phyloP scores from a whole-genome alignment of 208 protist genomes.

The Blastocrithidia nonstop region DNA sequence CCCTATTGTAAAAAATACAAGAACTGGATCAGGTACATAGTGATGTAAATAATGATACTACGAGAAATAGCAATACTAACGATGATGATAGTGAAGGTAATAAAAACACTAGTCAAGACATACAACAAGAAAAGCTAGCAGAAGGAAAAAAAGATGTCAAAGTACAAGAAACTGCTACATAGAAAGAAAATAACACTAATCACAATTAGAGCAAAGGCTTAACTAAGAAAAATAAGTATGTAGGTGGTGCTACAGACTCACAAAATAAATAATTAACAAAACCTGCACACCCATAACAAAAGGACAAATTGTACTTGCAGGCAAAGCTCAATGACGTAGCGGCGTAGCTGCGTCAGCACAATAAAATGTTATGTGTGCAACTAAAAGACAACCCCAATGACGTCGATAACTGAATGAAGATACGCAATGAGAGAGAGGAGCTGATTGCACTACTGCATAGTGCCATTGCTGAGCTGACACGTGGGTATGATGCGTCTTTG shows the following conservation, averaged over 20 bases:
- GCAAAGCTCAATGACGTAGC: slow-evolving; percentile 56
- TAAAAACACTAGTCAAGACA: no score
- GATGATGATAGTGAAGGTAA: neutral
- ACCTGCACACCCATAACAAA: slow-evolving; percentile 12
- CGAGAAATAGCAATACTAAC: neutral
- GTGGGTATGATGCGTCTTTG: slow-evolving; percentile 34
- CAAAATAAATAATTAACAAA: neutral
- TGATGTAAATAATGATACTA: neutral
- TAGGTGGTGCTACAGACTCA: neutral
- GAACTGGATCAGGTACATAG: neutral
- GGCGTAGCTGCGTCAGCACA: slow-evolving; percentile 53
- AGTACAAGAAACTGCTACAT: no score
- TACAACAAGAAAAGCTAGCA: no score
- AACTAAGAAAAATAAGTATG: no score
- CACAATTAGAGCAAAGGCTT: no score
- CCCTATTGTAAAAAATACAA: slow-evolving; percentile 26
- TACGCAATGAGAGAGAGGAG: slow-evolving; percentile 68
- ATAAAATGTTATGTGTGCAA: slow-evolving; percentile 65
- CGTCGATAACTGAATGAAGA: slow-evolving; percentile 83
- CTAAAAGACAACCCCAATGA: slow-evolving; percentile 87
- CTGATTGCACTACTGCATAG: slow-evolving; percentile 52
- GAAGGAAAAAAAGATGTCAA: no score
- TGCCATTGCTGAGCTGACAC: slow-evolving; percentile 54
- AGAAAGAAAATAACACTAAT: no score
- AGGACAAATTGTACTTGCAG: slow-evolving; percentile 20